Conservation (phyloP, 306 rosid species). For the Acmispon strigosus region DNA sequence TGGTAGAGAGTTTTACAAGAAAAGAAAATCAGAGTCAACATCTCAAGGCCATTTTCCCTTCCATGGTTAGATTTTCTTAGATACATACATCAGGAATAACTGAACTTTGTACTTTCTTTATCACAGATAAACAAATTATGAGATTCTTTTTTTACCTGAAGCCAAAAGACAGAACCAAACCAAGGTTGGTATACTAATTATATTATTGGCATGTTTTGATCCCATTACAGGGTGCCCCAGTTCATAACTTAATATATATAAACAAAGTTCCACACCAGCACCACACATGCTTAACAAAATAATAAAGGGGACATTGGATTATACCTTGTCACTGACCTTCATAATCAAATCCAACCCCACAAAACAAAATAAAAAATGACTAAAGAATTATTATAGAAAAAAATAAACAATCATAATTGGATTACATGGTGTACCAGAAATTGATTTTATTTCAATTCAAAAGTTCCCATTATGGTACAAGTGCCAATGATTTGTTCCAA, state of each 20-base stretch:
- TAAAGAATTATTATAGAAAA: neutral
- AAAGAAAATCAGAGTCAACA: constrained; percentile 9
- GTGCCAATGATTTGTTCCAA: constrained; percentile 9
- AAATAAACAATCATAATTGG: neutral
- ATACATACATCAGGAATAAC: neutral
- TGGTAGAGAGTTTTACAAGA: neutral
- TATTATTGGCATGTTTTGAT: constrained; percentile 3
- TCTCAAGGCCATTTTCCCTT: neutral
- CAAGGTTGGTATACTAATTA: neutral
- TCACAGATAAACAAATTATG: neutral
- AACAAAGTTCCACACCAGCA: constrained; percentile 1
- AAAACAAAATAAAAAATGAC: neutral
- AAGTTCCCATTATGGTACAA: neutral
- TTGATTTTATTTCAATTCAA: constrained; percentile 20
- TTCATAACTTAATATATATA: neutral
- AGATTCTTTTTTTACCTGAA: neutral
- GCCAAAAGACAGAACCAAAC: neutral
- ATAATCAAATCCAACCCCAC: neutral
- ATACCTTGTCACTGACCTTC: neutral
- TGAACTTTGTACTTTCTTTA: neutral
- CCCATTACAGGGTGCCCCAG: neutral
- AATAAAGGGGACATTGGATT: neutral
- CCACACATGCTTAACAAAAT: neutral
- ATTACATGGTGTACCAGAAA: constrained; percentile 17
- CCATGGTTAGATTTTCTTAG: constrained; percentile 12